Conservation (phyloP, 768 basidiomycete genomes). For the Rhodotorula toruloides region DNA sequence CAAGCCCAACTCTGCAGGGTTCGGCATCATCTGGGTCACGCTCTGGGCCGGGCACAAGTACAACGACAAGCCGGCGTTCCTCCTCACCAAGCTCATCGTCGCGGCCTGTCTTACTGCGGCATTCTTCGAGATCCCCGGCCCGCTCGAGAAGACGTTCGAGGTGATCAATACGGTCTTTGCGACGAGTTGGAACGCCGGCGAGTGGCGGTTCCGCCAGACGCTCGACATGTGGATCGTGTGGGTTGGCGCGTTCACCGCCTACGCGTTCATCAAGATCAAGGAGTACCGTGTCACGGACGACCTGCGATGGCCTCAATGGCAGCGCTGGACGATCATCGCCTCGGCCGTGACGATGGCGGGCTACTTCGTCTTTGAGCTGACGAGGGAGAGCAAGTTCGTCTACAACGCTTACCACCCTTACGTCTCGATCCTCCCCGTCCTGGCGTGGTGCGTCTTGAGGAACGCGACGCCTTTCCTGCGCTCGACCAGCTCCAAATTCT, state of each 20-base stretch:
- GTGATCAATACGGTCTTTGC: conserved; percentile 62
- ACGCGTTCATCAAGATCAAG: conserved; percentile 67
- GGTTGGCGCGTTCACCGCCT: conserved; percentile 72
- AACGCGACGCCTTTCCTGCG: conserved; percentile 69
- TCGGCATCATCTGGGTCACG: conserved; percentile 74
- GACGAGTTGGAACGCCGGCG: conserved; percentile 75
- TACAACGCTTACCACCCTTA: conserved; percentile 84
- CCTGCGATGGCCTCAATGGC: conserved; percentile 58
- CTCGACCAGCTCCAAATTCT: conserved; percentile 62
- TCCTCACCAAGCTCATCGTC: conserved; percentile 64
- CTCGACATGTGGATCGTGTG: conserved; percentile 88
- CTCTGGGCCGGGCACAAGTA: conserved; percentile 64
- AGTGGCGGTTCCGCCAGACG: conserved; percentile 83
- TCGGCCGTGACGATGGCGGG: conserved; percentile 60
- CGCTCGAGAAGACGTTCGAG: conserved; percentile 62
- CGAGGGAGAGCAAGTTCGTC: conserved; percentile 68
- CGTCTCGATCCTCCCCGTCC: conserved; percentile 72
- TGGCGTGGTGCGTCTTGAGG: conserved; percentile 67
- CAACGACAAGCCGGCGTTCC: conserved; percentile 65
- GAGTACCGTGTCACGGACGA: conserved; percentile 67
- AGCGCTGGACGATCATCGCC: conserved; percentile 53
- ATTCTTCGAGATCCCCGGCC: conserved; percentile 61
- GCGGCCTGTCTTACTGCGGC: conserved; percentile 62
- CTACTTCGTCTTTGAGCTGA: conserved; percentile 78
- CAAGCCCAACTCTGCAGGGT: conserved; percentile 50